Base-by-base conservation (phyloP, 495 filamentous ascomycete species). In the Lentithecium fluviatile region DNA sequence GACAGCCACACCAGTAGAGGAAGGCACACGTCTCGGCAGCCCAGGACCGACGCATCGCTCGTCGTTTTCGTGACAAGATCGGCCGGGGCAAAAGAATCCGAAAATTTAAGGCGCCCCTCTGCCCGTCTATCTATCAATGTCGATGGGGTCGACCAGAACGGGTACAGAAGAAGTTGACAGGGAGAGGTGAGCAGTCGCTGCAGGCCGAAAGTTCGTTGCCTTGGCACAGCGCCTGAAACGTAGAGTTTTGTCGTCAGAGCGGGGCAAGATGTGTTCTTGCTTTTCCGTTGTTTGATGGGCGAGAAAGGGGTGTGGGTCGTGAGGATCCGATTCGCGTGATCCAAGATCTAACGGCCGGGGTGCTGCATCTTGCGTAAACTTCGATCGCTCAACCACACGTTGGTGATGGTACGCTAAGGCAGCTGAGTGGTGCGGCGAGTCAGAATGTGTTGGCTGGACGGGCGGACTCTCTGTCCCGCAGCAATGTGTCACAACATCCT, bases 281-380 rank as follows among this genome's bases (percentile, higher is more conserved):
- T 57, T 63, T 57, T 63, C 34, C 24, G n/a, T 34, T 19, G 36
- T n/a, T 52, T 10, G n/a, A 32, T 45, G 57, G 36, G 36, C 36
- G 8, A 15, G 36, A 43, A 43, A 43, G 40, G 40, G 40, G 19
- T 6, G 64, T 58, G 58, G 52, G 55, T 53, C 53, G 34, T 20
- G 58, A 20, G n/a, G 63, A 66, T 66, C 64, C 64, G 64, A 66
- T 62, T 66, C 64, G 64, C 40, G 40, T 13, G 40, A 43, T 52
- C 38, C 47, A 66, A n/a, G 64, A 66, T 62, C 64, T 58, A 66
- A 66, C 64, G 64, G 58, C 58, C 42, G 38, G 43, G 58, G 34
- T 62, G 58, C 58, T 66, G 63, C 52, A 66, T 56, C 63, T 66
- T 36, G 45, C 40, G 15, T 43, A 43, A 43, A 43, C 52, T 25